phyloP scores from a whole-genome alignment of 1,139 yeast genomes.

The Debaryomyces udenii region DNA sequence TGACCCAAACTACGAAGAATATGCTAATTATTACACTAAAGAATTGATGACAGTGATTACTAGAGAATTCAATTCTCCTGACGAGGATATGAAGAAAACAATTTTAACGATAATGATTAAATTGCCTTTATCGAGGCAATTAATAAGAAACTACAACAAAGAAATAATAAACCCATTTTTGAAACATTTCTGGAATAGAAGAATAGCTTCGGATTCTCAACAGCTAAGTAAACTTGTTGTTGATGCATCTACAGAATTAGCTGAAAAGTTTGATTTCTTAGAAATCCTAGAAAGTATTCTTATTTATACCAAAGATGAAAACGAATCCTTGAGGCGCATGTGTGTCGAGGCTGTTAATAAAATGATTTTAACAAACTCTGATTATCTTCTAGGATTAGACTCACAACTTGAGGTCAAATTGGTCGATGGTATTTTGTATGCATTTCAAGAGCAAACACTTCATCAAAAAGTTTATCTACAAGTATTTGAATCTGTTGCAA shows the following conservation, averaged over 20 bases:
- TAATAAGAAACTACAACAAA: conserved; percentile 31
- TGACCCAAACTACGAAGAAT: conserved; percentile 58
- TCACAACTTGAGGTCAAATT: conserved; percentile 59
- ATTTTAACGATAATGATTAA: conserved; percentile 50
- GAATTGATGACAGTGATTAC: conserved; percentile 69
- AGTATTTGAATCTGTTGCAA: conserved; percentile 68
- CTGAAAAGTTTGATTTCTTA: conserved; percentile 68
- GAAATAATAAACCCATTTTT: conserved; percentile 68
- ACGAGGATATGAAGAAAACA: conserved; percentile 84
- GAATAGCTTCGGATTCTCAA: conserved; percentile 59
- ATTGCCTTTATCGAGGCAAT: conserved; percentile 36
- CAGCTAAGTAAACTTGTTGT: conserved; percentile 61
- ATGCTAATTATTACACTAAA: conserved; percentile 74
- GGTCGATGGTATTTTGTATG: conserved; percentile 80
- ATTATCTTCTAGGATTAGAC: conserved; percentile 42
- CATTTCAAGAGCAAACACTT: conserved; percentile 76
- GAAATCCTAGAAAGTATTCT: conserved; percentile 62
- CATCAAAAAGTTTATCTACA: conserved; percentile 58
- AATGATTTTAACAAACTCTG: conserved; percentile 31
- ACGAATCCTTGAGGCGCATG: conserved; percentile 80
- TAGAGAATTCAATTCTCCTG: conserved; percentile 80
- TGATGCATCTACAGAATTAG: conserved; percentile 70
- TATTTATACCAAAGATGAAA: conserved; percentile 71
- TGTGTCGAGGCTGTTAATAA: conserved; percentile 65
- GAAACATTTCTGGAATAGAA: conserved; percentile 75